Conservation (phyloP, 2,329 filamentous ascomycete species). For the Colletotrichum sp. region DNA sequence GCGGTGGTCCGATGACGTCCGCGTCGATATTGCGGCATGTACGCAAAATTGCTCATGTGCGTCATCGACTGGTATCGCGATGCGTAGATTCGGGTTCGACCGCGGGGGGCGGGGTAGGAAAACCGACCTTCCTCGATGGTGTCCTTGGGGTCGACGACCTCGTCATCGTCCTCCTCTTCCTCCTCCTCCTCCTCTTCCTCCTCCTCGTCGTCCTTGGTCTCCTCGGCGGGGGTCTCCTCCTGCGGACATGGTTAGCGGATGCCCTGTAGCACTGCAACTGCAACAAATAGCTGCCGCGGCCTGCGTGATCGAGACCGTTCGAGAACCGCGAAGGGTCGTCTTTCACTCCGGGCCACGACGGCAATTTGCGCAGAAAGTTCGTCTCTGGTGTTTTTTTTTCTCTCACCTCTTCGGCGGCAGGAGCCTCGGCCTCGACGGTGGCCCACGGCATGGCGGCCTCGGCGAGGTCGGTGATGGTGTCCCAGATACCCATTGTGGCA, state of each 20-base stretch:
- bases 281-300: not conserved
- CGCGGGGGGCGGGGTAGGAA: not conserved
- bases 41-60: constrained; percentile 1
- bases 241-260: constrained; percentile 21
- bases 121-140: constrained; percentile 89
- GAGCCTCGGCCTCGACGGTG: constrained; percentile 69
- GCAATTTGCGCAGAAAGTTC: constrained; percentile 22
- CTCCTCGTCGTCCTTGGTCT: constrained; percentile 48
- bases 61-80: not conserved
- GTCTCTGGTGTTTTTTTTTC: not conserved
- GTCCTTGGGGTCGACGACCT: constrained; percentile 85
- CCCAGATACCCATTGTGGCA: constrained; percentile 70
- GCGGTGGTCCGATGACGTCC: not conserved
- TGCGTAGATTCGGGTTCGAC: not conserved
- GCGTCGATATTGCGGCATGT: not conserved
- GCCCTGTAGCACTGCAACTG: not conserved
- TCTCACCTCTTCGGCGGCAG: constrained; percentile 68
- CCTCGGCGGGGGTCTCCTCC: constrained; percentile 37
- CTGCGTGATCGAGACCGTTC: not conserved
- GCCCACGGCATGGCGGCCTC: constrained; percentile 71
- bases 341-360: not conserved
- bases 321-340: not conserved
- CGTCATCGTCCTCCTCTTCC: constrained; percentile 76
- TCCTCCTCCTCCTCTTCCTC: constrained; percentile 61
- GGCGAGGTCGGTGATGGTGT: constrained; percentile 67